Conservation (phyloP, 176 grass and related monocot genomes). For the Typha latifolia region DNA sequence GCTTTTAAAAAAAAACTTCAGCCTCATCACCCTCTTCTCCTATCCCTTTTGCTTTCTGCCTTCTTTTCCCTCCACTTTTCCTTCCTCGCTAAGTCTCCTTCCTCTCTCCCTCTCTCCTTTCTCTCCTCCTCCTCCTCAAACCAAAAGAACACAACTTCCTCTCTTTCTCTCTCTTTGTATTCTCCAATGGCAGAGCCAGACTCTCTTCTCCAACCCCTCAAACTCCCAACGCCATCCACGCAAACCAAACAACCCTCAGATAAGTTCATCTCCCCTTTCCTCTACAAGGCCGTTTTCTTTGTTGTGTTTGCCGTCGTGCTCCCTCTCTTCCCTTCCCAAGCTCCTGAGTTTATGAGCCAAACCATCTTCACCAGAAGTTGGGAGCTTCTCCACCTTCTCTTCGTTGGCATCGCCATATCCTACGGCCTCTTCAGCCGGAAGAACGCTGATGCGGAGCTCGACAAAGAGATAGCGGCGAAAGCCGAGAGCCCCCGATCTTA, state of each 20-base stretch:
- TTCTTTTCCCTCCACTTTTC: not conserved
- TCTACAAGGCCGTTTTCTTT: slow-evolving; percentile 43
- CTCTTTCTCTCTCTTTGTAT: not conserved
- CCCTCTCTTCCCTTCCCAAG: slow-evolving; percentile 47
- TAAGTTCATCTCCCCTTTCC: slow-evolving; percentile 18
- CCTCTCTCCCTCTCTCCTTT: not conserved
- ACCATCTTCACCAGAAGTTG: slow-evolving; percentile 58
- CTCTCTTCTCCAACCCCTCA: slow-evolving; percentile 27
- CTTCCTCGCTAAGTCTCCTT: slow-evolving; percentile 35
- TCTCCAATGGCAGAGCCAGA: slow-evolving; percentile 44
- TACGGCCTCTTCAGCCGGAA: slow-evolving; percentile 87
- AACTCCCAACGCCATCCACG: slow-evolving; percentile 23
- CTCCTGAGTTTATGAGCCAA: slow-evolving; percentile 32
- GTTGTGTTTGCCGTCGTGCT: slow-evolving; percentile 45
- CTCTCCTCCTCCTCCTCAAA: not conserved
- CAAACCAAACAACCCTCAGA: not conserved
- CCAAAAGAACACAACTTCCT: not conserved
- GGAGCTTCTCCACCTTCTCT: slow-evolving; percentile 81
- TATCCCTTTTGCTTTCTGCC: slow-evolving; percentile 17
- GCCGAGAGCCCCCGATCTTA: slow-evolving; percentile 36
- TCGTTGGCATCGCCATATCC: slow-evolving; percentile 76
- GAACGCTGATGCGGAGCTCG: slow-evolving; percentile 28
- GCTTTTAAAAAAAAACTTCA: not conserved
- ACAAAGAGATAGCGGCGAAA: slow-evolving; percentile 22
- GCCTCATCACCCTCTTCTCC: not conserved